Evolutionary conservation across 257 asterid species (phyloP).

Genomic region (Jasminum sambac): DNA sequence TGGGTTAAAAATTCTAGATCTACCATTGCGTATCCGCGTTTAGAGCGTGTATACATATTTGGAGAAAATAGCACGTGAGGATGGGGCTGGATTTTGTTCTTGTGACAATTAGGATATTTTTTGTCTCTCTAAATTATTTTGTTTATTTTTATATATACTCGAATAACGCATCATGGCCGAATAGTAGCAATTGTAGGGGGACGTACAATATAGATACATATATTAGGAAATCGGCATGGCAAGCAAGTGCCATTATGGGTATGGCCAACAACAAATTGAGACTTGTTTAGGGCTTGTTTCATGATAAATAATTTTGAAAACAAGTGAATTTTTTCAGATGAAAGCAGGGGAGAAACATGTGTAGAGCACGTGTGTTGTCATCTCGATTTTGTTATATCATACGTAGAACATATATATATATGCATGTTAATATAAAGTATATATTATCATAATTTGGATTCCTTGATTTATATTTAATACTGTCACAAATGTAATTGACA

Average conservation of each 20-base stretch:
- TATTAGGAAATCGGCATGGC: conserved; percentile 35
- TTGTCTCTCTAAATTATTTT: conserved; percentile 8
- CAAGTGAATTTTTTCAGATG: too few species aligned
- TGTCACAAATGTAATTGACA: too few species aligned
- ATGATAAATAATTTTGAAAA: too few species aligned
- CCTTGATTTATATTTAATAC: too few species aligned
- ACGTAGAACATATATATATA: too few species aligned
- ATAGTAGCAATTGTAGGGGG: conserved; percentile 17
- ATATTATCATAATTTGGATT: too few species aligned
- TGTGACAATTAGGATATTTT: conserved; percentile 26
- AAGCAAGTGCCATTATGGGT: conserved; percentile 31
- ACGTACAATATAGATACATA: neutral
- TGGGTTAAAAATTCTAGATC: too few species aligned
- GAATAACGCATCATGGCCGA: conserved; percentile 24
- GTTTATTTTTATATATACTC: neutral
- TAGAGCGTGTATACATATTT: conserved; percentile 39
- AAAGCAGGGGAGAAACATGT: too few species aligned
- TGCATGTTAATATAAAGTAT: too few species aligned
- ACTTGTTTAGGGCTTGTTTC: neutral
- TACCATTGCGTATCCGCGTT: too few species aligned
- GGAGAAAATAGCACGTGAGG: conserved; percentile 51
- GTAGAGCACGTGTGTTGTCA: too few species aligned
- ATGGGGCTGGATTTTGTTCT: conserved; percentile 25
- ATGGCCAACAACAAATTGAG: conserved; percentile 5
- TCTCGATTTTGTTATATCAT: too few species aligned